Evolutionary conservation across 345 rosid species (phyloP).

Genomic region (Hirschfeldia incana): DNA sequence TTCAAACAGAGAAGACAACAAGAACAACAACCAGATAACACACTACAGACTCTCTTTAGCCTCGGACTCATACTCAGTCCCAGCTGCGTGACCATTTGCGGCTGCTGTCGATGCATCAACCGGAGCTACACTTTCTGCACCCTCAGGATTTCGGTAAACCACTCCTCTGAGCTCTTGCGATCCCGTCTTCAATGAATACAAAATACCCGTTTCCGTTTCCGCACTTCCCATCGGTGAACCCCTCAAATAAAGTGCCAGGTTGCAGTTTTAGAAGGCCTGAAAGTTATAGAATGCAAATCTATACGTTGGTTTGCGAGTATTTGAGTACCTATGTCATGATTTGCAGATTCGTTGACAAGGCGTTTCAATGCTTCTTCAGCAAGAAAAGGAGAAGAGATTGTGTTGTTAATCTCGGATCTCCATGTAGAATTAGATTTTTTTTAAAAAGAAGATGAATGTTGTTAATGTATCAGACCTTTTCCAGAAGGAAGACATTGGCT

Average conservation of each 20-base stretch:
- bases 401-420: neutral
- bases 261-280: neutral
- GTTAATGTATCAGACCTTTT: slow-evolving; percentile 5
- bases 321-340: neutral
- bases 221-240: neutral
- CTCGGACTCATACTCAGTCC: neutral
- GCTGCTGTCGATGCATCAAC: no score
- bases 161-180: neutral
- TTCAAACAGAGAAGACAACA: neutral
- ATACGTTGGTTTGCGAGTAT: neutral
- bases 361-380: slow-evolving; percentile 3
- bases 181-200: neutral
- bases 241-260: neutral
- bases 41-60: neutral
- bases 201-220: neutral
- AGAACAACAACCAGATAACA: neutral
- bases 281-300: neutral
- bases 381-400: neutral
- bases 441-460: neutral
- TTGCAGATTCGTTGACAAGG: neutral
- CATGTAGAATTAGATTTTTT: neutral
- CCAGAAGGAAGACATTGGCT: neutral
- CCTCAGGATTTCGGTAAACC: neutral
- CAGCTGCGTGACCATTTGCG: no score
- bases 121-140: neutral